Evolutionary conservation across 176 grass and related monocot genomes (phyloP), one percentile per base, ranked within the genome.

Genomic region (Tillandsia leiboldiana): DNA sequence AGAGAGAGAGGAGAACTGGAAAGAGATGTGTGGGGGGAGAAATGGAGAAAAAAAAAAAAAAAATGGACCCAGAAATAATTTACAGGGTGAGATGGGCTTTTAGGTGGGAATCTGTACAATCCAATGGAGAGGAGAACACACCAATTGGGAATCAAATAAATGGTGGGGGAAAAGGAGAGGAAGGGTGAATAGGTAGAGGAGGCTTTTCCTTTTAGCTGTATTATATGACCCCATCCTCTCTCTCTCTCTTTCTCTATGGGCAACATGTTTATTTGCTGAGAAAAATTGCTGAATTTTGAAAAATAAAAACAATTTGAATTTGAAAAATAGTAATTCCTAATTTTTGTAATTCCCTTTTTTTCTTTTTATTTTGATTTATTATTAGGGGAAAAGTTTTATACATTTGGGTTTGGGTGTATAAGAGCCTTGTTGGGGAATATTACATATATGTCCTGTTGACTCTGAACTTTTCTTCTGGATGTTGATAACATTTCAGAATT

Each of bases 151-250:
- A 77, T 69, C 66, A 77, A 77, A 61, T 76, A 47, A 76, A 76
- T 68, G 74, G 74, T 48, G 51, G n/a, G 65, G 74, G n/a, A 57
- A 69, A 77, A 69, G 75, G 53, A 77, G 73, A 67, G 65, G 75
- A 77, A 20, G 22, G 52, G 66, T 77, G 53, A 77, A 77, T 61
- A 28, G 51, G 33, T 77, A 66, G 9, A 6, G 50, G 17, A 59
- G 56, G 56, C 56, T 61, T 61, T 61, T 61, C 56, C 22, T 23
- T 20, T 20, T 61, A 9, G 8, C 56, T 61, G 7, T 61, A 18
- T 57, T 9, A 18, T 57, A 15, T 57, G 14, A 15, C n/a, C 15
- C n/a, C 22, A 9, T 2, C 0, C 22, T 22, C 22, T 7, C 56
- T 56, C 53, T 56, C 53, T 13, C 53, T 56, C 53, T 56, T 12